Base-by-base conservation (phyloP, 352 stramenopile genomes). In the Lagenidium sp. region DNA sequence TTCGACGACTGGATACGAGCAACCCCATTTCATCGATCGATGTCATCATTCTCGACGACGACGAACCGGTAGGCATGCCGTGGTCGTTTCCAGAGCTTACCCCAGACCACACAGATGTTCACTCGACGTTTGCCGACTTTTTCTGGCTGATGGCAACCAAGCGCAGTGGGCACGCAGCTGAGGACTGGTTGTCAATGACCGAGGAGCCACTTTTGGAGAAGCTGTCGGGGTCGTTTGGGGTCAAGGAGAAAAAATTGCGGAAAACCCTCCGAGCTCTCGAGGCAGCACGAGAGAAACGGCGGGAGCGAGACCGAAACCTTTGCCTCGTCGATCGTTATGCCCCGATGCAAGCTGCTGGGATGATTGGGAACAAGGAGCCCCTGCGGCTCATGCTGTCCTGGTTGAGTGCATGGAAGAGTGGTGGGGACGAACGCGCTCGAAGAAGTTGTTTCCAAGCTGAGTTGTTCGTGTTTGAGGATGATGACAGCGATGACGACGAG, bases 371-470 rank as follows among this genome's bases (percentile, higher is more conserved):
- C 60, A 70, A 62, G 15, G 60, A 76, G 10, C 41, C 68, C 1
- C 42, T 89, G 20, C 69, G 65, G n/a, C 65, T 68, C n/a, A 46
- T 92, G 2, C 71, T 58, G 5, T 79, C 76, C 10, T 92, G 79
- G 79, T 48, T 92, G 36, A 63, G 55, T 29, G 79, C 74, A 20
- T 92, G 79, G 79, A 92, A 88, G 57, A 52, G 55, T 34, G 67
- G 63, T 12, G 57, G 68, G 5, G 62, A 61, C 25, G 63, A 79
- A 22, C 64, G 65, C 18, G 53, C 65, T 7, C 63, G 65, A 4
- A 50, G 58, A 0, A 57, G 61, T 45, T 75, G 67, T 23, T 85
- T 80, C 50, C 60, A 75, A 23, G 61, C 68, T 11, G 77, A 86
- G 30, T 52, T 92, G 6, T 82, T 72, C 23, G 73, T 64, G 11